phyloP scores from a whole-genome alignment of 345 rosid species.

The Eucalyptus pumila region DNA sequence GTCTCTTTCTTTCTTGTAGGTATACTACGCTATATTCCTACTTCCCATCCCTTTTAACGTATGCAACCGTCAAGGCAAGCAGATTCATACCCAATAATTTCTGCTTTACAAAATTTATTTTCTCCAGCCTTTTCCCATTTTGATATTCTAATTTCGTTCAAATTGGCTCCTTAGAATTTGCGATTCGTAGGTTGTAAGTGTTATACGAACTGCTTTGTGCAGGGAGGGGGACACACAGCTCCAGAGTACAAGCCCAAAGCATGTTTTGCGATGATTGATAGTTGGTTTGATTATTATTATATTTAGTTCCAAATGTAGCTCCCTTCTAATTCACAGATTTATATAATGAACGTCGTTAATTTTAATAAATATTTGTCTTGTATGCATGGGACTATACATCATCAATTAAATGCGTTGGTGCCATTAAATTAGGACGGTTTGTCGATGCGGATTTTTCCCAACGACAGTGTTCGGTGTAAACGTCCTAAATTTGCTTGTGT shows the following conservation, averaged over 20 bases:
- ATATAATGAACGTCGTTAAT: background rate
- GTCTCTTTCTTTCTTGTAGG: background rate
- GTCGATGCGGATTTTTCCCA: background rate
- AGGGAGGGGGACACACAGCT: background rate
- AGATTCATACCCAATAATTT: background rate
- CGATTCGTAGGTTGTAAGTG: background rate
- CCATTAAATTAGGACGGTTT: background rate
- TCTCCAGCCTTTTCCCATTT: background rate
- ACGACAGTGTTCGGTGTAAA: background rate
- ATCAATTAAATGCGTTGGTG: background rate
- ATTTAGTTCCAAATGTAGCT: background rate
- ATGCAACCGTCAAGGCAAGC: background rate
- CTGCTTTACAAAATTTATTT: background rate
- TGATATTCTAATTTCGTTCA: background rate
- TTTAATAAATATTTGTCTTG: background rate
- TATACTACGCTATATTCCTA: background rate
- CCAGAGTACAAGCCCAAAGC: background rate
- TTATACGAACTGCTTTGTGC: background rate
- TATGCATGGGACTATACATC: background rate
- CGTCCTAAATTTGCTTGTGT: background rate
- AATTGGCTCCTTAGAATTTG: background rate
- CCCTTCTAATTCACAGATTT: background rate
- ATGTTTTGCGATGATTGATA: background rate
- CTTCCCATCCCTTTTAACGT: background rate
- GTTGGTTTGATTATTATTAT: background rate